These are phyloP conservation scores for Neurospora sp. DNA, from an alignment of 495 filamentous ascomycete genomes.

Conservation along the genomic window DNA sequence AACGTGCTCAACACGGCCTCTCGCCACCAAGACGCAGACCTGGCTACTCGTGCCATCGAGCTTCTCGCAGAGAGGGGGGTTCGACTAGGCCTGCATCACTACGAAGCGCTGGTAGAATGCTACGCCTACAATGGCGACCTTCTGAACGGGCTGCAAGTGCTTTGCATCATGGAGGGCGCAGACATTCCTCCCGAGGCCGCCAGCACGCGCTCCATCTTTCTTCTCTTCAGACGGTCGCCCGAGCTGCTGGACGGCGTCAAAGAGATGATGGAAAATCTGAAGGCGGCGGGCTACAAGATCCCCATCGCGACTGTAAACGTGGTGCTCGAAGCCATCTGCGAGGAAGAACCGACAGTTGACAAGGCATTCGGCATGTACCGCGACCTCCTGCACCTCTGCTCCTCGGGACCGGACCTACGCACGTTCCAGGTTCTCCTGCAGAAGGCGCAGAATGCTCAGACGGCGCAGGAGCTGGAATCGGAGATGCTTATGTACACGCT, in stretches of 20 bases:
- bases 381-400: slow-evolving; percentile 51
- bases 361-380: slow-evolving; percentile 63
- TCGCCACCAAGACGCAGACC: slow-evolving; percentile 48
- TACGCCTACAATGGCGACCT: slow-evolving; percentile 51
- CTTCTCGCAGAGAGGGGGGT: slow-evolving; percentile 43
- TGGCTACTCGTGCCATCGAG: slow-evolving; percentile 59
- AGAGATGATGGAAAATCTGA: slow-evolving; percentile 42
- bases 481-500: slow-evolving; percentile 64
- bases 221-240: slow-evolving; percentile 20
- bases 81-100: slow-evolving; percentile 53
- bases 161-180: slow-evolving; percentile 58
- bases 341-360: slow-evolving; percentile 25
- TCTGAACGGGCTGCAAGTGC: slow-evolving; percentile 44
- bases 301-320: slow-evolving; percentile 52
- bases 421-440: slow-evolving; percentile 60
- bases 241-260: slow-evolving; percentile 35
- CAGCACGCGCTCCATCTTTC: slow-evolving; percentile 49
- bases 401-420: slow-evolving; percentile 44
- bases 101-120: slow-evolving; percentile 62
- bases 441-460: slow-evolving; percentile 47
- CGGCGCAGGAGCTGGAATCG: slow-evolving; percentile 56
- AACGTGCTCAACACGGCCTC: slow-evolving; percentile 62
- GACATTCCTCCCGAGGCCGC: slow-evolving; percentile 40
- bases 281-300: slow-evolving; percentile 31
- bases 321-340: slow-evolving; percentile 45